Base-by-base conservation (phyloP, 163 green algal species). In the Scenedesmus sp. region DNA sequence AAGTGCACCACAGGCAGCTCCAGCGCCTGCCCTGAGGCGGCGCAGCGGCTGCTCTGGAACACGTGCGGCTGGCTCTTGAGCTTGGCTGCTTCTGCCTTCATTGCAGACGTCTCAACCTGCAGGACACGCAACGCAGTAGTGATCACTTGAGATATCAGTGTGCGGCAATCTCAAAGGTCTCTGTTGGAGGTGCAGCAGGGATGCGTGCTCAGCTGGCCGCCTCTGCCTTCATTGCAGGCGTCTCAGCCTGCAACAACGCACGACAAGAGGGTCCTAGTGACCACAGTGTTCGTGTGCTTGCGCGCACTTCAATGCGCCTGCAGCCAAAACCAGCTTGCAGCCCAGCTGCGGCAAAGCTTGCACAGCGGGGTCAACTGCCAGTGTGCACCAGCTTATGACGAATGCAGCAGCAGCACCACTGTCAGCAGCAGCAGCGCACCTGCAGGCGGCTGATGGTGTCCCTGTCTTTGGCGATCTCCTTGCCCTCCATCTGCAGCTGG, bases 1-100 rank as follows among this genome's bases (percentile, higher is more conserved):
- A 99, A 99, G 95, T 99, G 98, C 54, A 99, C 97, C 18, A 96
- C 96, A 2, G 97, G 97, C 83, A 99, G 94, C 90, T 99, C 96
- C 89, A 99, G 94, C 0, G 97, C 93, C 15, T 94, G 92, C 3
- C 95, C 96, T 10, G 94, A 97, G 26, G 95, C 94, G 16, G 96
- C 93, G 92, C 98, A 98, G 26, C 90, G 46, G 90, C 90, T 97
- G 90, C 93, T 95, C 94, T 99, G 98, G 89, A 99, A 99, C 13
- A 99, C 94, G 34, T 93, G 94, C n/a, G 97, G 94, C 92, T 97
- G 91, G 12, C 85, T 96, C 23, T 90, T 86, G 12, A 99, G 94
- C 70, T 96, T 92, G 13, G 87, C 70, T 1, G 97, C 93, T 88
- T 99, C 97, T 20, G 91, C 94, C 1, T 93, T 88, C 90, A 97